Evolutionary conservation across 208 protist genomes (phyloP), one percentile per base, ranked within the genome.

Genomic region (Angomonas desouzai): DNA sequence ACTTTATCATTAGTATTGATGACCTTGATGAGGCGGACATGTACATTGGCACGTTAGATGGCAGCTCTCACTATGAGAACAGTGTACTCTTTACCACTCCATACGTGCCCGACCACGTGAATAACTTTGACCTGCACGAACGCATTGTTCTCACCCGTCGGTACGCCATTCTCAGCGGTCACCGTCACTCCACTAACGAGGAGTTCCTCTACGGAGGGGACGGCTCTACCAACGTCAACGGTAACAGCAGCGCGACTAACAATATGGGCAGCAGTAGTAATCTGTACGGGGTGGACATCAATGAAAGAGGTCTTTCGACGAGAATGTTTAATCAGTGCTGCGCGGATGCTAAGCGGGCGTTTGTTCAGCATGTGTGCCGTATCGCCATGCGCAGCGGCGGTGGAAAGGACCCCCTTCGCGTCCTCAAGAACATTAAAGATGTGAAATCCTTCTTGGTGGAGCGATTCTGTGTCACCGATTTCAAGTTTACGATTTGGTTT

Each of bases 11-110:
- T 18, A 85, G 81, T 49, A 91, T 96, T 57, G 87, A 96, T 59
- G 90, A 96, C 65, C 83, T 85, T 51, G 90, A 96, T 58, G 90
- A 96, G 61, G 90, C 87, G 43, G 90, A 92, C 34, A 81, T 92
- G 80, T 86, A 93, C 77, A 64, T 89, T 27, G 87, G 87, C 33
- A 87, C 87, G 76, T 66, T 73, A 25, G 75, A 77, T 55, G 64
- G 74, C 13, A 78, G 76, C 4, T 64, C 62, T 28, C 27, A 45
- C 29, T 91, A 90, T 63, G 81, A 91, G 49, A 84, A 92, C 49
- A 83, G 74, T 49, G 59, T 91, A 20, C 57, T 96, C 29, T 68
- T 96, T 10, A 93, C 87, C 6, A 73, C 91, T 32, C 89, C 89
- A 7, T 96, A 96, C 64, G 66, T 92, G 23, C 80, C 89, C 10